Percentiles rank a stretch among this genome's conserved stretches.
Evolutionary conservation across 257 asterid genomes (phyloP).

Genomic region (Scutellaria baicalensis): DNA sequence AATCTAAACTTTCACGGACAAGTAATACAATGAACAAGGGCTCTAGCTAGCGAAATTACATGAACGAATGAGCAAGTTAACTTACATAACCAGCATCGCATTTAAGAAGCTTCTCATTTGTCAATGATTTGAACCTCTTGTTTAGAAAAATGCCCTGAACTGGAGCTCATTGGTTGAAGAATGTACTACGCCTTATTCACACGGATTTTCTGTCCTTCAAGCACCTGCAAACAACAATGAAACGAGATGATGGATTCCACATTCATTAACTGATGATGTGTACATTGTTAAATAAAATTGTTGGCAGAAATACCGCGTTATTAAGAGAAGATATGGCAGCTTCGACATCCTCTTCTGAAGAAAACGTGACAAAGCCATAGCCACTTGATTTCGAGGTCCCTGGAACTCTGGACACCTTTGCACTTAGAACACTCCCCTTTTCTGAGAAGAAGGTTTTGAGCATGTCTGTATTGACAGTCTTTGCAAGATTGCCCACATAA

Average conservation of each 20-base stretch:
- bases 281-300: not conserved
- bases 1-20: not conserved
- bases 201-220: constrained; percentile 87
- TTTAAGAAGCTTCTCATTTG: not conserved
- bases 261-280: not conserved
- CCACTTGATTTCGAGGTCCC: constrained; percentile 94
- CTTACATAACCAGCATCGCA: not conserved
- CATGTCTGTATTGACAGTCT: constrained; percentile 57
- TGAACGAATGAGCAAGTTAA: not conserved
- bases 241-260: not conserved
- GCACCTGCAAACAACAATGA: constrained; percentile 44
- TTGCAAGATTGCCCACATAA: constrained; percentile 87
- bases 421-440: constrained; percentile 69
- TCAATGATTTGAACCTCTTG: not conserved
- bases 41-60: not conserved
- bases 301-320: constrained; percentile 38
- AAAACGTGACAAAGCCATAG: constrained; percentile 78
- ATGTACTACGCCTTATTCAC: constrained; percentile 65
- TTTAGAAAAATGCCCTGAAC: not conserved
- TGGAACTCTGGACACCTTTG: constrained; percentile 74
- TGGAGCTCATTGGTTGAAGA: not conserved
- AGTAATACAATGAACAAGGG: not conserved
- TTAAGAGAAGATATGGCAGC: constrained; percentile 74
- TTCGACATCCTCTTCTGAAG: constrained; percentile 85
- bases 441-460: constrained; percentile 62